These are phyloP conservation scores for Arthrobotrys sinensis DNA, from an alignment of 2,329 filamentous ascomycete species.

Conservation along the genomic window DNA sequence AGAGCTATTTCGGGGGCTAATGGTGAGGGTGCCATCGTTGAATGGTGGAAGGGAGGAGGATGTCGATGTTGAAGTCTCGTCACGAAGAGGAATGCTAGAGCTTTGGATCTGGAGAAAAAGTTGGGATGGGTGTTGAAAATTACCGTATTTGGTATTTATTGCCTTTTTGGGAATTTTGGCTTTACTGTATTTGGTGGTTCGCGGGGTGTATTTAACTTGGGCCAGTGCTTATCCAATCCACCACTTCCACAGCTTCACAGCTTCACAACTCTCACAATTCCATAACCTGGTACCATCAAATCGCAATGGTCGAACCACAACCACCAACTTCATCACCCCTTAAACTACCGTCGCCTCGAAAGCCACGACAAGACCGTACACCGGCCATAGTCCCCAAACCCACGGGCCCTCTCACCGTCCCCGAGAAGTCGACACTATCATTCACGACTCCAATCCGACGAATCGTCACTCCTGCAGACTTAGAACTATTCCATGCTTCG, in stretches of 20 bases:
- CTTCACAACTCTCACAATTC: conserved; percentile 1
- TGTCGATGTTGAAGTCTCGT: conserved; percentile 9
- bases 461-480: conserved; percentile 85
- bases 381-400: conserved; percentile 53
- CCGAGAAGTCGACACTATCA: conserved; percentile 73
- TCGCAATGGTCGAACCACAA: conserved; percentile 47
- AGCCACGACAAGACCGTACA: conserved; percentile 59
- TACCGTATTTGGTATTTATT: conserved; percentile 27
- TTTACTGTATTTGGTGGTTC: neutral
- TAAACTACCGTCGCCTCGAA: conserved; percentile 53
- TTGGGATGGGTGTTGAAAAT: conserved; percentile 43
- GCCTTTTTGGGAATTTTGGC: neutral
- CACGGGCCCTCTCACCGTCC: conserved; percentile 72
- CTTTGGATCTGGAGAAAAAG: conserved; percentile 37
- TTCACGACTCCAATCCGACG: conserved; percentile 81
- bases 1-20: conserved; percentile 44
- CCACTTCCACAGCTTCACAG: neutral
- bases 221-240: neutral
- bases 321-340: conserved; percentile 13
- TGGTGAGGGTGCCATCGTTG: conserved; percentile 31
- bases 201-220: neutral
- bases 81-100: neutral
- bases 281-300: neutral
- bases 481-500: conserved; percentile 84
- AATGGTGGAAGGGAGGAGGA: neutral